Base-by-base conservation (phyloP, 2,329 filamentous ascomycete genomes). In the Penicillium sp. region DNA sequence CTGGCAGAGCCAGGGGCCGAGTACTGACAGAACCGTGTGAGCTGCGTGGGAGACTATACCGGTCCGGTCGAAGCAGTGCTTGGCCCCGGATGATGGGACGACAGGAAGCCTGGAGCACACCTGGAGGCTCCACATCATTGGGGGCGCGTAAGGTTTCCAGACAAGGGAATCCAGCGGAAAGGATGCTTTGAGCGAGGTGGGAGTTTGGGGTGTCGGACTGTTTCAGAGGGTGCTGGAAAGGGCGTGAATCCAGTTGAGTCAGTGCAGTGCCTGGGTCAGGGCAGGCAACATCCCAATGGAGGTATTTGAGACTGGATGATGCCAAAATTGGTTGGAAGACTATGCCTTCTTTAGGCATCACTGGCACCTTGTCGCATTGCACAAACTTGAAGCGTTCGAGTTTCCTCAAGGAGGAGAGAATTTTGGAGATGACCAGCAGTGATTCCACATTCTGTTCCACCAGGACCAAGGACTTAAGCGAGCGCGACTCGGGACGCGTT, bases 271-370 rank as follows among this genome's bases (percentile, higher is more conserved):
- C 69, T 16, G 75, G 70, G 49, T 78, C 72, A 14, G 76, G 76
- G 52, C 77, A 75, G 4, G 75, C 74, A 38, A 81, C 70, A 66
- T 87, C 85, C 84, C 85, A 87, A 67, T 88, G 85, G 3, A 88
- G 72, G 62, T 79, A 80, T 57, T 76, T 75, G 11, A 87, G 74
- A n/a, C 73, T 79, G 2, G 73, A 71, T 0, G 83, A 85, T 6
- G 78, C 77, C 30, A 87, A 76, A 11, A 81, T 68, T 0, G 82
- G 81, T 59, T 80, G 79, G 57, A 82, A 78, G 25, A 82, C 68
- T 54, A 80, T 75, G 10, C 74, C 72, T 16, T 77, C 79, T 5
- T 76, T 68, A 3, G 78, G 75, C 19, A 83, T 68, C 8, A 73
- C 78, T 1, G 83, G 84, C 1, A 79, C 80, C 61, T 74, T 77